phyloP scores from a whole-genome alignment of 2,329 filamentous ascomycete species.

The Plectosphaerella sp. region DNA sequence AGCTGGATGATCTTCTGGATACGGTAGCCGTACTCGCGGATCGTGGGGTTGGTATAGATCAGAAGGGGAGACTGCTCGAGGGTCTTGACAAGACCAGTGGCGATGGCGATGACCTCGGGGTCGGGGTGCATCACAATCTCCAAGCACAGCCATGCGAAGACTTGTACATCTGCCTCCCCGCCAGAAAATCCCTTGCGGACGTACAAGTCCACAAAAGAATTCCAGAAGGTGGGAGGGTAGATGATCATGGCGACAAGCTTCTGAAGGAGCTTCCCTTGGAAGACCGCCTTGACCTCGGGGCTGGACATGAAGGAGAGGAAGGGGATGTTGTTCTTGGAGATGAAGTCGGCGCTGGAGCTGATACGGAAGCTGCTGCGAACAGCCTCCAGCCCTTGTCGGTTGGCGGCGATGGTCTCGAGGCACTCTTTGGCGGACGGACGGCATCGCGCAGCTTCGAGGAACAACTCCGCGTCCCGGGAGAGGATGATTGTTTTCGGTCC shows the following conservation, averaged over 20 bases:
- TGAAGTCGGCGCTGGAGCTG: slow-evolving; percentile 19
- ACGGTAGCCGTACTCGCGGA: slow-evolving; percentile 23
- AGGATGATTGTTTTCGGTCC: slow-evolving; percentile 6
- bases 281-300: slow-evolving; percentile 41
- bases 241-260: slow-evolving; percentile 40
- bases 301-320: slow-evolving; percentile 35
- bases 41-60: slow-evolving; percentile 14
- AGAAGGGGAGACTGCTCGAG: slow-evolving; percentile 19
- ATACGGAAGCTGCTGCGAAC: slow-evolving; percentile 19
- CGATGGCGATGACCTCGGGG: slow-evolving; percentile 14
- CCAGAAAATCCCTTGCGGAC: slow-evolving; percentile 19
- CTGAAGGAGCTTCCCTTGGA: slow-evolving; percentile 43
- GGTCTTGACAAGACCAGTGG: slow-evolving; percentile 17
- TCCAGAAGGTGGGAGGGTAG: slow-evolving; percentile 52
- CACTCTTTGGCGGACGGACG: slow-evolving; percentile 14
- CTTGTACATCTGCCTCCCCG: slow-evolving; percentile 6
- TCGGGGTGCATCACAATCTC: slow-evolving; percentile 38
- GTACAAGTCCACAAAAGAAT: slow-evolving; percentile 31
- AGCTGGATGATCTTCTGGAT: slow-evolving; percentile 33
- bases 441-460: slow-evolving; percentile 17
- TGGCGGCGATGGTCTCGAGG: slow-evolving; percentile 20
- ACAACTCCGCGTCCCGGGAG: slow-evolving; percentile 17
- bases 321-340: slow-evolving; percentile 21
- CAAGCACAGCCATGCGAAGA: slow-evolving; percentile 44
- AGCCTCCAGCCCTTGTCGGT: slow-evolving; percentile 13